Evolutionary conservation across 352 stramenopile species (phyloP), one percentile per base, ranked within the genome.

Genomic region (Globisporangium middletonii): DNA sequence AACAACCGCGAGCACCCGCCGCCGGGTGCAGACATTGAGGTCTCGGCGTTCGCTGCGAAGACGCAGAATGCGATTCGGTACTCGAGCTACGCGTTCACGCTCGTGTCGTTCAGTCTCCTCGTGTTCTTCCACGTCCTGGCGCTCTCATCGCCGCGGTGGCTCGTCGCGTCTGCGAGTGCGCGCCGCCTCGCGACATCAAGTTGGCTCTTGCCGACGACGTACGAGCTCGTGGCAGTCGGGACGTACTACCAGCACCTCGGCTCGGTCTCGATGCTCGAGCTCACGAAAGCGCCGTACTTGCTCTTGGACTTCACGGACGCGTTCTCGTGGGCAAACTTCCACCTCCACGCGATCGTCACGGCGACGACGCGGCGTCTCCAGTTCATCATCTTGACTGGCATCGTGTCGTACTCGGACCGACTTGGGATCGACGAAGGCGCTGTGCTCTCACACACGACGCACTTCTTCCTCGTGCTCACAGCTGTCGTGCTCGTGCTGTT

Each of bases 231-330:
- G 27, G 69, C 73, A 1, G 69, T 85, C 44, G 61, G 83, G 48
- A 68, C 67, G n/a, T 92, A 80, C 60, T 78, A 88, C 53, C 83
- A 92, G 61, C 76, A 88, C 44, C 47, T 92, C 42, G 73, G 75
- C 50, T 86, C 79, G 19, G 72, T 92, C 44, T 89, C 79, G 33
- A 80, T 89, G 69, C 63, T 86, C n/a, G 77, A 83, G 50, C 60
- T 89, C 13, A 82, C 73, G 15, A 89, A 90, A 52, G 75, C 80
- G n/a, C 83, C 83, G 54, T 77, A 89, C 57, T 77, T 88, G 45
- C 71, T 88, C 30, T 55, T 90, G 38, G 75, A 88, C 53, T 91
- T 89, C 43, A 83, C 75, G 5, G 83, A 93, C 53, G 83, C 79
- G 52, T 88, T 93, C 57, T 81, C 80, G 12, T 93, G 79, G 64